These are phyloP conservation scores for Leptomonas pyrrhocoris DNA, from an alignment of 208 protist genomes.

Conservation along the genomic window DNA sequence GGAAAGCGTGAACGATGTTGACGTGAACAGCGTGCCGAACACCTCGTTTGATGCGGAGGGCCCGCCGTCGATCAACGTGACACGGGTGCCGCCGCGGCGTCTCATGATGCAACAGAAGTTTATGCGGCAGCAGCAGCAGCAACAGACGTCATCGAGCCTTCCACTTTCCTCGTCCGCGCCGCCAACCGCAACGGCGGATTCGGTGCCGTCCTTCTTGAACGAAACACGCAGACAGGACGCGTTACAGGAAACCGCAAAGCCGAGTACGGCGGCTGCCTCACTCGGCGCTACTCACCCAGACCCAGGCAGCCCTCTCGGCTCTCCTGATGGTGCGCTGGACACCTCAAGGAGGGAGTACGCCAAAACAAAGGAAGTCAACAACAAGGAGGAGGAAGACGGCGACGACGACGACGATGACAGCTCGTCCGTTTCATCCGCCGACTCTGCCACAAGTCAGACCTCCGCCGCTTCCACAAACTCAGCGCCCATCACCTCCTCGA, in stretches of 20 bases:
- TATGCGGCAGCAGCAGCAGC: background rate
- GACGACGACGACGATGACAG: conserved; percentile 16
- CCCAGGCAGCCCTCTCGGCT: background rate
- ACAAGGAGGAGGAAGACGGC: conserved; percentile 1
- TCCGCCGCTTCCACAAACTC: conserved; percentile 22
- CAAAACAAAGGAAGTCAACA: conserved; percentile 1
- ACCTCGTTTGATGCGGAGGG: conserved; percentile 6
- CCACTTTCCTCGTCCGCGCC: background rate
- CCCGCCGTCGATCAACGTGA: conserved; percentile 13
- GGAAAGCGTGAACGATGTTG: background rate
- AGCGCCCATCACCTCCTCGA: background rate
- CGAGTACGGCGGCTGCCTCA: background rate
- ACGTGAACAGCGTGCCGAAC: background rate
- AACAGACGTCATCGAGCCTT: background rate
- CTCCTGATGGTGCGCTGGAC: background rate
- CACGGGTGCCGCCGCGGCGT: background rate
- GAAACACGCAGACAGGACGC: background rate
- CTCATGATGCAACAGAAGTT: background rate
- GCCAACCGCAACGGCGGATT: background rate
- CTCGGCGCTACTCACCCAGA: background rate
- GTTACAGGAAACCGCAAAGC: background rate
- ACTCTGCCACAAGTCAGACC: conserved; percentile 10
- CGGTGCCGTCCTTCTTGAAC: conserved; percentile 1
- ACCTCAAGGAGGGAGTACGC: background rate
- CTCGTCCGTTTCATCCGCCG: conserved; percentile 13